Evolutionary conservation across 306 rosid species (phyloP).

Genomic region (Inga laurina): DNA sequence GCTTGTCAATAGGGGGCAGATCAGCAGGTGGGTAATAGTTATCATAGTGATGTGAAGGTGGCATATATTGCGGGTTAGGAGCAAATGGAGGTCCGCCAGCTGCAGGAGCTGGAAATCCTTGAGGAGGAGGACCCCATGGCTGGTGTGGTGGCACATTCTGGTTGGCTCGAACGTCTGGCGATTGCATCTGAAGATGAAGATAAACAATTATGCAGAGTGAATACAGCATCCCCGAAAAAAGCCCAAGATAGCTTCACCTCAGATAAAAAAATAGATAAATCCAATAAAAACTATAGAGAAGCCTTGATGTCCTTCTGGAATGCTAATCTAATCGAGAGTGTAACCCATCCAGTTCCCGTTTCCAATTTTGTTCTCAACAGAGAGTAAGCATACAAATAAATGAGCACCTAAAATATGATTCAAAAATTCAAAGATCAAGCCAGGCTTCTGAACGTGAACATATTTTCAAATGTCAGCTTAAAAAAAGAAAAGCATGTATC

Average conservation of each 20-base stretch:
- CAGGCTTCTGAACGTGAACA: neutral
- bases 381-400: neutral
- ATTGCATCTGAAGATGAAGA: constrained; percentile 50
- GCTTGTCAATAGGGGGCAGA: constrained; percentile 47
- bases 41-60: constrained; percentile 50
- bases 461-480: neutral
- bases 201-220: constrained; percentile 21
- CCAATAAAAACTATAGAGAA: neutral
- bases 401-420: neutral
- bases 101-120: constrained; percentile 50
- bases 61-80: constrained; percentile 58
- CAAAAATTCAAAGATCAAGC: neutral
- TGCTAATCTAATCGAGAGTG: neutral
- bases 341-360: neutral
- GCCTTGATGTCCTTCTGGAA: constrained; percentile 15
- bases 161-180: constrained; percentile 45
- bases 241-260: neutral
- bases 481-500: neutral
- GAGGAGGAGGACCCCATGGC: constrained; percentile 62
- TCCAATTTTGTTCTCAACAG: neutral
- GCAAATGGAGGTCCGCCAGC: constrained; percentile 52
- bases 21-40: constrained; percentile 53
- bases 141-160: constrained; percentile 54
- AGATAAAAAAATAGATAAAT: neutral
- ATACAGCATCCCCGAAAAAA: neutral